Percentiles rank a stretch among this genome's conserved stretches.
phyloP scores from a whole-genome alignment of 768 basidiomycete genomes.

The Lactarius psammicola region DNA sequence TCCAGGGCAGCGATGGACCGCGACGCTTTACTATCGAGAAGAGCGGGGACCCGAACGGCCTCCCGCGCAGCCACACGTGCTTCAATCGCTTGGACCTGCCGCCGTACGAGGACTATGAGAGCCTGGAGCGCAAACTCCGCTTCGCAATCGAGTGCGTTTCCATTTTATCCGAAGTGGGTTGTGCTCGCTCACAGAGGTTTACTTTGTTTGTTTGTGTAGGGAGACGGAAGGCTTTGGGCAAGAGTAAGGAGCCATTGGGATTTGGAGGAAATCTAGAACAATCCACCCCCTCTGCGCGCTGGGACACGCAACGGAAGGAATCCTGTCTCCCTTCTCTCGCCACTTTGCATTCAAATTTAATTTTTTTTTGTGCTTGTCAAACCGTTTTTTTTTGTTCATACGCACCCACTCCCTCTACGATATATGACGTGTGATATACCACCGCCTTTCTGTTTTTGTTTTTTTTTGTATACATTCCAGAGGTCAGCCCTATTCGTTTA shows the following conservation, averaged over 20 bases:
- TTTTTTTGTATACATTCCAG: too few species aligned
- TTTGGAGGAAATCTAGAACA: neutral
- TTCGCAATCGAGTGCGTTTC: conserved; percentile 75
- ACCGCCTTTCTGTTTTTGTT: neutral
- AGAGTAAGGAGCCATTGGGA: conserved; percentile 21
- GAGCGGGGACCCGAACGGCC: conserved; percentile 81
- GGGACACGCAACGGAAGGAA: neutral
- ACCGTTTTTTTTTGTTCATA: too few species aligned
- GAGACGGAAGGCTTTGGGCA: conserved; percentile 74
- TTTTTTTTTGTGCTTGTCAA: too few species aligned
- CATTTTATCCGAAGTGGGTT: conserved; percentile 10
- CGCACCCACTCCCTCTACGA: neutral
- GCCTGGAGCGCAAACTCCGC: conserved; percentile 79
- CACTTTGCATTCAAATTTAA: too few species aligned
- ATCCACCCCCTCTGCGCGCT: neutral
- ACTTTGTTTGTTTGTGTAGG: conserved; percentile 40
- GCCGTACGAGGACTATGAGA: conserved; percentile 85
- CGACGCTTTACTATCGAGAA: conserved; percentile 94
- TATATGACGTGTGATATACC: neutral
- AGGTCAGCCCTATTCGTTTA: too few species aligned
- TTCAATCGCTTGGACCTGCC: conserved; percentile 90
- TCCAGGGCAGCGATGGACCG: conserved; percentile 92
- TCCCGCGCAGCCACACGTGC: conserved; percentile 92
- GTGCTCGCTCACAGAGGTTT: neutral
- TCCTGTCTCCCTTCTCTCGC: neutral